Conservation (phyloP, 768 basidiomycete species). For the Mycena maculata region DNA sequence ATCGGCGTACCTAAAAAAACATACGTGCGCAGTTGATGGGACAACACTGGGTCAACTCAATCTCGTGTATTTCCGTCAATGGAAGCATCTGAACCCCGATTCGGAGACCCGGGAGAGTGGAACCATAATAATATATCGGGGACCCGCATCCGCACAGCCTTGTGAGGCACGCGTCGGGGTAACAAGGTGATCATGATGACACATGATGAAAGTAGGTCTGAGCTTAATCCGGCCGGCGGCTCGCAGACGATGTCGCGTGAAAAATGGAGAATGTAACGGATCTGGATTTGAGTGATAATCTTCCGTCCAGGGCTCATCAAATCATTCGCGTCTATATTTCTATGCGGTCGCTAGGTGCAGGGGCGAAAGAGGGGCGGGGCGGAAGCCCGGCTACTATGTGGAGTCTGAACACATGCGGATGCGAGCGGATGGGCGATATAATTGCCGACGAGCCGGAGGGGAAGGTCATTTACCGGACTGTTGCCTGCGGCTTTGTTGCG, state of each 20-base stretch:
- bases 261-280: slow-evolving; percentile 4
- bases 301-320: slow-evolving; percentile 15
- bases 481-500: slow-evolving; percentile 14
- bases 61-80: slow-evolving; percentile 23
- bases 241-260: slow-evolving; percentile 1
- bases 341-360: slow-evolving; percentile 20
- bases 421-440: neutral
- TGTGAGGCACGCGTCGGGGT: slow-evolving; percentile 16
- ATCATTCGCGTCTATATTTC: slow-evolving; percentile 20
- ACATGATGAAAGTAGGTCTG: slow-evolving; percentile 12
- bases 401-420: slow-evolving; percentile 1
- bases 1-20: slow-evolving; percentile 25
- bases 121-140: neutral
- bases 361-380: slow-evolving; percentile 9
- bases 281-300: slow-evolving; percentile 18
- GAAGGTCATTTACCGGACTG: slow-evolving; percentile 51
- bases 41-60: slow-evolving; percentile 17
- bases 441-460: slow-evolving; percentile 29
- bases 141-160: slow-evolving; percentile 19
- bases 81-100: slow-evolving; percentile 17
- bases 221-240: neutral
- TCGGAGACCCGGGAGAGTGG: slow-evolving; percentile 1
- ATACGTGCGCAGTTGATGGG: neutral
- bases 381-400: neutral
- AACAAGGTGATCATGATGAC: slow-evolving; percentile 19